Conservation (phyloP, 805 yeast genomes). For the Ogataea ganodermae region DNA sequence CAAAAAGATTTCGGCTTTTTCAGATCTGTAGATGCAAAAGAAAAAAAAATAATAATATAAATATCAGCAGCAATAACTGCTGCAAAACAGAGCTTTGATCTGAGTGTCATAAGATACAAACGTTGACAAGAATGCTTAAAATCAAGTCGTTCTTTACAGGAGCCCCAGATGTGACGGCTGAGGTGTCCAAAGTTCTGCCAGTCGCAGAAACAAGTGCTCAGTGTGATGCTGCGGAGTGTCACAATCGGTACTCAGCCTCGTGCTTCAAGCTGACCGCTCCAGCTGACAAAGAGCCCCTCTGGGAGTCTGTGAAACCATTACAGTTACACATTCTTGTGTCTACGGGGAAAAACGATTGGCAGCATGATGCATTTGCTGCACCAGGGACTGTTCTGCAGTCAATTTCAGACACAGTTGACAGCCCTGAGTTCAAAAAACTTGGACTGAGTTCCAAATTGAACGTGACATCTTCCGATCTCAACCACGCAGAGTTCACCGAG, state of each 20-base stretch:
- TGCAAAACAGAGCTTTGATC: too few species aligned
- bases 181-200: conserved; percentile 41
- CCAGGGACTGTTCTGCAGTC: conserved; percentile 34
- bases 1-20: neutral
- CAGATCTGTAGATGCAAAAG: neutral
- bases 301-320: conserved; percentile 70
- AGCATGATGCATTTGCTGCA: conserved; percentile 59
- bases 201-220: conserved; percentile 52
- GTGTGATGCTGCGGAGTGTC: conserved; percentile 53
- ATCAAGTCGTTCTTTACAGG: conserved; percentile 18
- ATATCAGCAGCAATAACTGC: too few species aligned
- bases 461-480: conserved; percentile 26
- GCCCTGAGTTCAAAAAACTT: conserved; percentile 24
- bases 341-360: conserved; percentile 87
- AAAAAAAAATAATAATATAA: conserved; percentile 4
- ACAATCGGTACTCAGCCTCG: conserved; percentile 26
- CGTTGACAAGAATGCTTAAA: conserved; percentile 24
- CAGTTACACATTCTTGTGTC: conserved; percentile 77
- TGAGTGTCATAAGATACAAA: too few species aligned
- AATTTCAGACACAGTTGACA: conserved; percentile 28
- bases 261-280: conserved; percentile 41
- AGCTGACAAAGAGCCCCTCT: conserved; percentile 44
- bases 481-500: conserved; percentile 40
- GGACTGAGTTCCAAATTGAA: conserved; percentile 21
- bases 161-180: conserved; percentile 24